A percentile compares a stretch with the other conserved stretches of the same genome.
Conservation (phyloP, 768 basidiomycete genomes). For the Russula sp. region DNA sequence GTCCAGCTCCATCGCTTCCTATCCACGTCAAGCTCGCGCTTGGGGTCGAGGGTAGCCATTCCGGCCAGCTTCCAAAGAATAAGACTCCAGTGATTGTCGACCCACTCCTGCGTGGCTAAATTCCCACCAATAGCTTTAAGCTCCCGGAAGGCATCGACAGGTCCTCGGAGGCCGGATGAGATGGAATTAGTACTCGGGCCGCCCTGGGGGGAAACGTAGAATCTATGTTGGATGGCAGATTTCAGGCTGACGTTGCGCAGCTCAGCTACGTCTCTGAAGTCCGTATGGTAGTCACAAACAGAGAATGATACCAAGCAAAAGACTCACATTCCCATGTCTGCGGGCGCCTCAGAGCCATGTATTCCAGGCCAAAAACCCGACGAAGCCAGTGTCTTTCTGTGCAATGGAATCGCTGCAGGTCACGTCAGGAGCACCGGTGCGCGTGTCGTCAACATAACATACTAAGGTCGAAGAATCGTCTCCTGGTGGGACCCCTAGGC, state of each 20-base stretch:
- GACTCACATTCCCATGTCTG: slow-evolving; percentile 46
- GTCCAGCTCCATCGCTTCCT: slow-evolving; percentile 73
- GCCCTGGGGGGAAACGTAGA: background rate
- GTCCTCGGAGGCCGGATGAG: slow-evolving; percentile 22
- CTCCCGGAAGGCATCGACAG: slow-evolving; percentile 50
- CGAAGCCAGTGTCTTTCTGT: slow-evolving; percentile 41
- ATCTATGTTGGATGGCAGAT: slow-evolving; percentile 16
- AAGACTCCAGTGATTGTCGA: slow-evolving; percentile 85
- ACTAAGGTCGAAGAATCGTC: slow-evolving; percentile 20
- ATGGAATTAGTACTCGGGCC: background rate
- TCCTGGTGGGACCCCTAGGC: background rate
- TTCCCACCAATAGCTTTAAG: slow-evolving; percentile 54
- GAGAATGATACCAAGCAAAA: background rate
- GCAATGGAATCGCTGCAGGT: slow-evolving; percentile 13
- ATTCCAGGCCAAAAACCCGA: slow-evolving; percentile 49
- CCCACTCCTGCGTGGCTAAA: slow-evolving; percentile 73
- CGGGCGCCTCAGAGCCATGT: slow-evolving; percentile 39
- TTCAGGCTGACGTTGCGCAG: slow-evolving; percentile 10
- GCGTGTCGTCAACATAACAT: background rate
- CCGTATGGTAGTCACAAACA: background rate
- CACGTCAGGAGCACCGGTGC: background rate
- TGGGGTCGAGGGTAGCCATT: slow-evolving; percentile 69
- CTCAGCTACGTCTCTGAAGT: slow-evolving; percentile 19
- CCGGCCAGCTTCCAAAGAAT: slow-evolving; percentile 95
- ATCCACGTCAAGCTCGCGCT: slow-evolving; percentile 40